Percentiles rank a stretch among this genome's conserved stretches.
Conservation (phyloP, 495 filamentous ascomycete species). For the Penicillium cataractarum region DNA sequence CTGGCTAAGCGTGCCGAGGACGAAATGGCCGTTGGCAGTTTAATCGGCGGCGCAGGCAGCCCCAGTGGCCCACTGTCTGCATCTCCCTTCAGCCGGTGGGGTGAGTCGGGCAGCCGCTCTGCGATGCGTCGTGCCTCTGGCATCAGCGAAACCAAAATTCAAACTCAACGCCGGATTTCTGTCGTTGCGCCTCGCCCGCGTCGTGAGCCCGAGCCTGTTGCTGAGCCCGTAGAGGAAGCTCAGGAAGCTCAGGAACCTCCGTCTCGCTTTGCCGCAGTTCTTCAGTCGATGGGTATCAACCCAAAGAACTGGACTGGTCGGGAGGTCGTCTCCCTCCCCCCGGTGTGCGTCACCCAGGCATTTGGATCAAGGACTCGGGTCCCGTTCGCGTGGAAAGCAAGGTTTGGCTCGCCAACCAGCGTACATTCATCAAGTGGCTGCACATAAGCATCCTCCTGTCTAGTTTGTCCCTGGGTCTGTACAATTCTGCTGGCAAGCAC, state of each 20-base stretch:
- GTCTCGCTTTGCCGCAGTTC: slow-evolving; percentile 56
- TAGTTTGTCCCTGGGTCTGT: slow-evolving; percentile 78
- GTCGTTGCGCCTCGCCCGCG: slow-evolving; percentile 21
- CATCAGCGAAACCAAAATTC: slow-evolving; percentile 16
- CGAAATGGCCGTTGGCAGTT: slow-evolving; percentile 85
- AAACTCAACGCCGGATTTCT: slow-evolving; percentile 28
- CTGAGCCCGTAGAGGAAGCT: slow-evolving; percentile 24
- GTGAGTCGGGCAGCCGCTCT: slow-evolving; percentile 29
- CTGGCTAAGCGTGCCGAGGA: slow-evolving; percentile 79
- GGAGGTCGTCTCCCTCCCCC: slow-evolving; percentile 63
- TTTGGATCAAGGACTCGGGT: slow-evolving; percentile 91
- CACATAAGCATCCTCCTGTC: slow-evolving; percentile 88
- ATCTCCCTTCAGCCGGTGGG: slow-evolving; percentile 55
- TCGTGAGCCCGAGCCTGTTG: slow-evolving; percentile 19
- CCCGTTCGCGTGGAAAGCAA: slow-evolving; percentile 92
- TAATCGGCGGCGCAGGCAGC: slow-evolving; percentile 59
- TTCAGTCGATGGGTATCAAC: slow-evolving; percentile 75
- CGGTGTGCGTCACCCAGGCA: slow-evolving; percentile 79
- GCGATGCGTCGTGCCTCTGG: slow-evolving; percentile 30
- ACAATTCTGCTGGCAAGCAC: slow-evolving; percentile 76
- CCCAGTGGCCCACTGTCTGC: slow-evolving; percentile 53
- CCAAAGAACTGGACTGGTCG: slow-evolving; percentile 65
- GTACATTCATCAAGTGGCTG: slow-evolving; percentile 98
- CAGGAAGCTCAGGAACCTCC: slow-evolving; percentile 16
- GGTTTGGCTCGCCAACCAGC: slow-evolving; percentile 97